These are phyloP conservation scores for Populus pruinosa DNA, from an alignment of 345 rosid genomes.

Conservation along the genomic window DNA sequence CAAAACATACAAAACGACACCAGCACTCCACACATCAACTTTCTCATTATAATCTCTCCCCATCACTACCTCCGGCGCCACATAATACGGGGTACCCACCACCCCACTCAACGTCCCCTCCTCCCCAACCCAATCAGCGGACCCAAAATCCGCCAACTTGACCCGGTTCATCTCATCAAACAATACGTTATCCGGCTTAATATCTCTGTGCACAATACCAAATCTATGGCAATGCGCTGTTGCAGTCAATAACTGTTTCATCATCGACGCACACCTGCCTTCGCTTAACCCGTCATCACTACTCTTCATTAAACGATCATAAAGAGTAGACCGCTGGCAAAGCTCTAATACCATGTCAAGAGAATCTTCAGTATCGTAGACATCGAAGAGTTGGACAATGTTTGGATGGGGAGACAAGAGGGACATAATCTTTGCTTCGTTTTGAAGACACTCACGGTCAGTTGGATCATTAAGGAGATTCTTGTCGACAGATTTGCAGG, in stretches of 20 bases:
- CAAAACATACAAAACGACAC: slow-evolving; percentile 32
- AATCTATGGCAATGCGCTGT: slow-evolving; percentile 22
- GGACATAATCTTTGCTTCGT: slow-evolving; percentile 28
- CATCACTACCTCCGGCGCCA: slow-evolving; percentile 29
- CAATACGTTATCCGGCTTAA: slow-evolving; percentile 26
- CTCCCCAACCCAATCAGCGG: slow-evolving; percentile 20
- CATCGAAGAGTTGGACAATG: slow-evolving; percentile 28
- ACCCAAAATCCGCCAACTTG: slow-evolving; percentile 25
- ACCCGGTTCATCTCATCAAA: slow-evolving; percentile 14
- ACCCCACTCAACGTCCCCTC: slow-evolving; percentile 14
- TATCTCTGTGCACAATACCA: slow-evolving; percentile 21
- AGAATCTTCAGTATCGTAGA: slow-evolving; percentile 18
- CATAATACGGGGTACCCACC: slow-evolving; percentile 32
- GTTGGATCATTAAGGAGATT: slow-evolving; percentile 21
- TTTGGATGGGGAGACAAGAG: slow-evolving; percentile 29
- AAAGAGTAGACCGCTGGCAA: slow-evolving; percentile 22
- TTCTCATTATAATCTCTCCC: slow-evolving; percentile 34
- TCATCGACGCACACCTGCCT: slow-evolving; percentile 3
- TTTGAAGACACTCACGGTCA: slow-evolving; percentile 26
- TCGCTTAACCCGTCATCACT: slow-evolving; percentile 9
- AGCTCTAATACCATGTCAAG: slow-evolving; percentile 25
- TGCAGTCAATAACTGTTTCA: slow-evolving; percentile 18
- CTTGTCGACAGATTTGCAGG: slow-evolving; percentile 23
- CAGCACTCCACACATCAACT: slow-evolving; percentile 32
- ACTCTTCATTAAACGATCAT: slow-evolving; percentile 1